Base-by-base conservation (phyloP, 192 early-diverging fungal genomes). In the Spizellomyces sp. region DNA sequence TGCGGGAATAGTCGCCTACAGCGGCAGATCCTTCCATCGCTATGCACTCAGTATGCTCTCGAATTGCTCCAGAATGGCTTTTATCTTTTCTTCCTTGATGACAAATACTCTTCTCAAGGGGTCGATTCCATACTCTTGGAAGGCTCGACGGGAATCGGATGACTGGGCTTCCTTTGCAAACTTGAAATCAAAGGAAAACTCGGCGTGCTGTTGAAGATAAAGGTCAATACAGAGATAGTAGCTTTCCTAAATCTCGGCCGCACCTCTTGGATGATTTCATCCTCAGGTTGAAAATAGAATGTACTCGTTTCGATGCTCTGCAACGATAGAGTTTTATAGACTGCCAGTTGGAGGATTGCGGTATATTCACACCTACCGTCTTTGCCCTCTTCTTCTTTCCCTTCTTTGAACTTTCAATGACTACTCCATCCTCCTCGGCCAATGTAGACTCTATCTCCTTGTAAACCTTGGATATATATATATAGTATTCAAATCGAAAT, bases 231-330 rank as follows among this genome's bases (percentile, higher is more conserved):
- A 3, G 1, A 22, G 22, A 1, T 71, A 41, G 17, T 17, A 71
- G 15, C 22, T 56, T 64, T 12, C 0, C 27, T 36, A 64, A 64
- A n/a, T 2, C 2, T 22, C 1, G 22, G 2, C 45, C 41, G 19
- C 66, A 78, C 80, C 80, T 79, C 84, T 60, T 91, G 90, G 56
- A 96, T 80, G 62, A 96, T 86, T 71, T 96, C 96, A 74, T 99
- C 96, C 66, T 99, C 96, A 1, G 91, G 85, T 73, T 96, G 95
- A 72, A 91, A 91, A 76, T 92, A 94, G 71, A 90, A 92, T 0
- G 80, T 78, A 60, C 27, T 36, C 27, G 27, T 36, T 36, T 36
- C 27, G 1, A 3, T 36, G 27, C 27, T 36, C 27, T 36, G 27
- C 27, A 36, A 36, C 27, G 3, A 36, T 36, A 36, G 1, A 36